Conservation (phyloP, 2,329 filamentous ascomycete genomes). For the Colletotrichum endophyticum region DNA sequence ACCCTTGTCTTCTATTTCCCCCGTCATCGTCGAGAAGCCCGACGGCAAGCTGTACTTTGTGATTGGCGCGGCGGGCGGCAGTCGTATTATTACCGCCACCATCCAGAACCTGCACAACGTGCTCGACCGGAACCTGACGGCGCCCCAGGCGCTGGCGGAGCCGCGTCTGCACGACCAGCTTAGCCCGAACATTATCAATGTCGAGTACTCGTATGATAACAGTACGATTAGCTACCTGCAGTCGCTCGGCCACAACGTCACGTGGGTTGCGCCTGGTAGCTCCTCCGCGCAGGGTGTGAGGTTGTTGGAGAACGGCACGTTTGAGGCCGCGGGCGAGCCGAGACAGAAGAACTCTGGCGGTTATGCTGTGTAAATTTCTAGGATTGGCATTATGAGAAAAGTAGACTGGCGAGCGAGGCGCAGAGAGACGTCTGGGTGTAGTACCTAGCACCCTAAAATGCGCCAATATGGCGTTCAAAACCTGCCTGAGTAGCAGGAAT, state of each 20-base stretch:
- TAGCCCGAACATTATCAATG: constrained; percentile 68
- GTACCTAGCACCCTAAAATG: too few species aligned
- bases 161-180: constrained; percentile 86
- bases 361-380: constrained; percentile 45
- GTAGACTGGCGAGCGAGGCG: background rate
- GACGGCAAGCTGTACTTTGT: constrained; percentile 74
- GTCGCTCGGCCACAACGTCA: constrained; percentile 73
- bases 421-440: rapidly evolving
- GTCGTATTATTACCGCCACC: constrained; percentile 81
- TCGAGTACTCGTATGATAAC: constrained; percentile 79
- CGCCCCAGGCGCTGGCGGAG: constrained; percentile 66
- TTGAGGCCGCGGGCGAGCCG: constrained; percentile 85
- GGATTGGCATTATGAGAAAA: too few species aligned
- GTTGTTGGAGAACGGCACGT: constrained; percentile 65
- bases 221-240: constrained; percentile 69
- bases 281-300: constrained; percentile 79
- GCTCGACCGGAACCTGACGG: constrained; percentile 69
- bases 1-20: constrained; percentile 78
- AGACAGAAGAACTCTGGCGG: constrained; percentile 78
- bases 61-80: constrained; percentile 81
- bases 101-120: constrained; percentile 80
- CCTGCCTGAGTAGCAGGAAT: too few species aligned
- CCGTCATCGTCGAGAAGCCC: constrained; percentile 75
- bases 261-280: constrained; percentile 67
- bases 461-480: background rate